Evolutionary conservation across 2,329 filamentous ascomycete species (phyloP).

Genomic region (Tolypocladium pustulatum): DNA sequence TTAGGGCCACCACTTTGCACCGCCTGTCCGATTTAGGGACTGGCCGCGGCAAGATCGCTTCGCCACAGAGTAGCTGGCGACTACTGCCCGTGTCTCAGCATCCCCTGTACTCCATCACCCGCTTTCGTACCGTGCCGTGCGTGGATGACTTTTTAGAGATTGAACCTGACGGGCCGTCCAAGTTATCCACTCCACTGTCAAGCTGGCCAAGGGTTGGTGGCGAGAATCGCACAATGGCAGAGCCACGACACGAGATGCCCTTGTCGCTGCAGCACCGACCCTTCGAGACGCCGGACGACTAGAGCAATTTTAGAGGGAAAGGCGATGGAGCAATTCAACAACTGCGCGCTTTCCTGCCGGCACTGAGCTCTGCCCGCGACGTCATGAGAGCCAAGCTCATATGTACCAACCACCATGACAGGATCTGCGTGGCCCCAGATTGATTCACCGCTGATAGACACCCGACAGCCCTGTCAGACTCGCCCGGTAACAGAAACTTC

Average conservation of each 20-base stretch:
- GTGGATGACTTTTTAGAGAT: background rate
- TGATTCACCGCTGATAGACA: background rate
- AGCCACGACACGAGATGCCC: no score
- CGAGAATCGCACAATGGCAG: background rate
- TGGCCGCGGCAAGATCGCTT: background rate
- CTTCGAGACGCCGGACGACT: background rate
- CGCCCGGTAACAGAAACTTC: background rate
- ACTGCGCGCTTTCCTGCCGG: background rate
- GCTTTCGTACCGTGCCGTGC: background rate
- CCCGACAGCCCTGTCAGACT: background rate
- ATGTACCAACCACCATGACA: background rate
- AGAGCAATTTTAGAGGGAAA: background rate
- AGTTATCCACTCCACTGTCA: background rate
- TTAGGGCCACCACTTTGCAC: background rate
- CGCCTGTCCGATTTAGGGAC: background rate
- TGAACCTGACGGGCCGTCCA: background rate
- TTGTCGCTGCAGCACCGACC: background rate
- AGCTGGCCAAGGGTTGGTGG: background rate
- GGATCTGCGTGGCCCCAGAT: background rate
- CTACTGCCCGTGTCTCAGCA: background rate
- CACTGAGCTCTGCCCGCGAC: background rate
- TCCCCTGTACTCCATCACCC: background rate
- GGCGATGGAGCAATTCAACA: background rate
- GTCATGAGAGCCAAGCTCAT: background rate
- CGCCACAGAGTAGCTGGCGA: background rate